phyloP scores from a whole-genome alignment of 495 filamentous ascomycete genomes.

The Neurospora sp. region DNA sequence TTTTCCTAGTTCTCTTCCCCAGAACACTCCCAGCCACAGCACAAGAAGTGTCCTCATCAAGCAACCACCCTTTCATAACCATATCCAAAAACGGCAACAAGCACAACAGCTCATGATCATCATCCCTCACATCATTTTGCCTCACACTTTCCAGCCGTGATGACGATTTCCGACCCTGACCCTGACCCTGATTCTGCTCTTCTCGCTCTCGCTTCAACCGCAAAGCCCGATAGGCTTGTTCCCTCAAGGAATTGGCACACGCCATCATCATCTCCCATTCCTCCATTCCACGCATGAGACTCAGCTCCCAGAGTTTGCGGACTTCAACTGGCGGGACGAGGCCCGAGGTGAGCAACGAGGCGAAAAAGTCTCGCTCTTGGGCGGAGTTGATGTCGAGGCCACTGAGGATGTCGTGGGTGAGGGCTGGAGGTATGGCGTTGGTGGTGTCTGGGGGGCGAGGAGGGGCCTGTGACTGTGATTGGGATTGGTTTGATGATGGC shows the following conservation, averaged over 20 bases:
- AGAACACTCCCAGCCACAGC: neutral
- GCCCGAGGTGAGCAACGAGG: conserved; percentile 10
- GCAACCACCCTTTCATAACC: neutral
- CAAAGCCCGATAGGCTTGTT: neutral
- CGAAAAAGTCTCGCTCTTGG: conserved; percentile 14
- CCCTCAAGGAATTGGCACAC: conserved; percentile 18
- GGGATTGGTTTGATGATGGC: neutral
- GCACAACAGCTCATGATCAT: neutral
- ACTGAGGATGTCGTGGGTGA: conserved; percentile 7
- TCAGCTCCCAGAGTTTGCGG: conserved; percentile 11
- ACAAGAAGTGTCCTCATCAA: neutral
- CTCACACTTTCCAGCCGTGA: neutral
- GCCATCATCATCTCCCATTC: conserved; percentile 24
- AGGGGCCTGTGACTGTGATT: neutral
- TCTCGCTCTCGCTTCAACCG: neutral
- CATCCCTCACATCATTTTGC: neutral
- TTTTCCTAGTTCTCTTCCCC: neutral
- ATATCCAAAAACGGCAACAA: neutral
- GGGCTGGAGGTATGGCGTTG: neutral
- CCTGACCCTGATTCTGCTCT: too few relatives aligned
- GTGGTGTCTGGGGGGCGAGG: neutral
- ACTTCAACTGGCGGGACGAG: conserved; percentile 15
- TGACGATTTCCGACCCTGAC: neutral
- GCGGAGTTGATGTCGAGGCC: conserved; percentile 23
- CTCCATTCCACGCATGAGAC: conserved; percentile 21